Evolutionary conservation across 257 asterid genomes (phyloP), one percentile per base, ranked within the genome.

Genomic region (Scutellaria galericulata): DNA sequence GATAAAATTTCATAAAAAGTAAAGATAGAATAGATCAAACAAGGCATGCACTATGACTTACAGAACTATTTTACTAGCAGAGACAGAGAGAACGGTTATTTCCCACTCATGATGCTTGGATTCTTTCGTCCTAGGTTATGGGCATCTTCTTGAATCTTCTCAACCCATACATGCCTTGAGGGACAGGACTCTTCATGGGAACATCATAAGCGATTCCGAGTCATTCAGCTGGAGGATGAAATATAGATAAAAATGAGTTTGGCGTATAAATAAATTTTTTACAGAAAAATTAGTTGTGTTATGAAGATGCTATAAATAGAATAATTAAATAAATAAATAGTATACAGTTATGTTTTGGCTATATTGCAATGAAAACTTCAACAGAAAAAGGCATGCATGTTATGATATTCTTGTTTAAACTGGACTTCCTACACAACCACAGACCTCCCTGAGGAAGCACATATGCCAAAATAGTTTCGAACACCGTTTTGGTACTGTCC

Each of bases 401-500:
- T 24, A 24, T 24, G 27, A 2, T 2, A 1, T 24, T 0, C 27
- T 18, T 18, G 18, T 18, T 0, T 18, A 18, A 18, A 18, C 18
- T 18, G 18, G 18, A 18, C 27, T 24, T 1, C 27, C 1, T 24
- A 24, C 27, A 66, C 12, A 72, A 45, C 71, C 65, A 66, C 78
- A 74, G 75, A 74, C 84, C 87, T 80, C 99, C 98, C 81, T 95
- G 90, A 9, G 96, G 97, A 73, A 95, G 98, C 44, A 57, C 77
- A 82, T 95, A 24, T 95, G 80, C 99, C 97, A 40, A 98, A 95
- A 67, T 95, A 95, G 60, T 85, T 88, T 2, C 92, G 85, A 63
- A 83, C 73, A 20, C 98, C 99, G 35, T 90, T 90, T 35, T 83
- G 82, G 87, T 95, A 95, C 96, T 0, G 98, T 90, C 99, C 99